Conservation (phyloP, 768 basidiomycete genomes). For the Candolleomyces efflorescens region DNA sequence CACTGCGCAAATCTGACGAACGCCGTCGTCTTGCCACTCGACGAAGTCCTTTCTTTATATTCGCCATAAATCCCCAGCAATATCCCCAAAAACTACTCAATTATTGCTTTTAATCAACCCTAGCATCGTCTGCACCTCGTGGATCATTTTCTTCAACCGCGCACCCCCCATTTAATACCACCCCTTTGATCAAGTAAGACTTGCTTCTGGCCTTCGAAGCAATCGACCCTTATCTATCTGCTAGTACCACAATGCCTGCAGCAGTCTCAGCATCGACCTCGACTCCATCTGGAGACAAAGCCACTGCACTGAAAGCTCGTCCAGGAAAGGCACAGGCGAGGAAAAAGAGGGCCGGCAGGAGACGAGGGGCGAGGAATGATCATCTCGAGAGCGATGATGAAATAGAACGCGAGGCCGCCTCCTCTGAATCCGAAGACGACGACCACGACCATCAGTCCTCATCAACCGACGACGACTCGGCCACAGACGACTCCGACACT, state of each 20-base stretch:
- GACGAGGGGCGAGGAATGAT: conserved; percentile 56
- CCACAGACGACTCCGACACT: conserved; percentile 63
- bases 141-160: conserved; percentile 9
- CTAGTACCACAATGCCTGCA: conserved; percentile 41
- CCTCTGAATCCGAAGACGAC: conserved; percentile 66
- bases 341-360: conserved; percentile 47
- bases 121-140: neutral
- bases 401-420: conserved; percentile 63
- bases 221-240: conserved; percentile 12
- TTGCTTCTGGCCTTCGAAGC: conserved; percentile 8
- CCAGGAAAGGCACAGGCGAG: conserved; percentile 25
- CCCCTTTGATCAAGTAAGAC: conserved; percentile 32
- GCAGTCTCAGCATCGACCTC: conserved; percentile 30
- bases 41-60: neutral
- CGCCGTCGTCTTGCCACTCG: neutral
- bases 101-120: neutral
- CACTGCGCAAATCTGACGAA: neutral
- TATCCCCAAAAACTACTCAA: neutral
- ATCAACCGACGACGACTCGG: conserved; percentile 34
- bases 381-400: conserved; percentile 73
- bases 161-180: conserved; percentile 13
- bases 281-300: conserved; percentile 26
- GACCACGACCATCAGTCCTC: conserved; percentile 59
- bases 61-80: neutral
- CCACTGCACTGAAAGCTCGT: conserved; percentile 29